Percentiles rank a stretch among this genome's conserved stretches.
phyloP scores from a whole-genome alignment of 768 basidiomycete genomes.

The Serendipita vermifera region DNA sequence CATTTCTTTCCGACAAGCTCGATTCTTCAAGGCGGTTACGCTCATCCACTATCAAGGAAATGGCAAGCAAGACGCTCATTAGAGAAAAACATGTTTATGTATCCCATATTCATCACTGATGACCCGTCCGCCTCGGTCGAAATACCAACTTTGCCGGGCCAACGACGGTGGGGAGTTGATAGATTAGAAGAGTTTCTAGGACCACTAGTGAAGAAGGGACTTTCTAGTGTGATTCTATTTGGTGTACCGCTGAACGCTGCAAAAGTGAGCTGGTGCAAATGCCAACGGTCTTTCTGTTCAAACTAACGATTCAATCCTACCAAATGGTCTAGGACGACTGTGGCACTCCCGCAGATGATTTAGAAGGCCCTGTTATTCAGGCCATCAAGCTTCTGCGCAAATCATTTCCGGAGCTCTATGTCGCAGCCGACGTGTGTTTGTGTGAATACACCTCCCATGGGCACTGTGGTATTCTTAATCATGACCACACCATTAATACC shows the following conservation, averaged over 20 bases:
- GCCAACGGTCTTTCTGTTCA: background rate
- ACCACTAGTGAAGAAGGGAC: conserved; percentile 80
- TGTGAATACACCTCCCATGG: conserved; percentile 99
- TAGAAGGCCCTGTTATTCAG: conserved; percentile 80
- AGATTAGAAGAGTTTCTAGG: conserved; percentile 74
- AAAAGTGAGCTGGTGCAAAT: conserved; percentile 41
- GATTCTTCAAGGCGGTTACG: conserved; percentile 84
- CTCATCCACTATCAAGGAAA: conserved; percentile 75
- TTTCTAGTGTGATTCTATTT: conserved; percentile 86
- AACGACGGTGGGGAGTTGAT: conserved; percentile 92
- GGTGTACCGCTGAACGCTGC: conserved; percentile 72
- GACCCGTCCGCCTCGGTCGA: conserved; percentile 72
- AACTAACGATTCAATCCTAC: no score
- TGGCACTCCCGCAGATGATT: conserved; percentile 85
- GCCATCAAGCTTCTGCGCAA: conserved; percentile 68
- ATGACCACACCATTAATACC: conserved; percentile 66
- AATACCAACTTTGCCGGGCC: conserved; percentile 70
- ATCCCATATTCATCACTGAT: conserved; percentile 96
- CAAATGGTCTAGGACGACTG: conserved; percentile 50
- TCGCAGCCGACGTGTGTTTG: conserved; percentile 94
- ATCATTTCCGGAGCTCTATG: conserved; percentile 74
- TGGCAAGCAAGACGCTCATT: conserved; percentile 75
- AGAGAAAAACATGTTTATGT: conserved; percentile 93
- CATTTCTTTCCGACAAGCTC: no score
- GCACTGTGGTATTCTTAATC: conserved; percentile 75